Evolutionary conservation across 2,329 filamentous ascomycete genomes (phyloP).

Genomic region (Penicillium sp.): DNA sequence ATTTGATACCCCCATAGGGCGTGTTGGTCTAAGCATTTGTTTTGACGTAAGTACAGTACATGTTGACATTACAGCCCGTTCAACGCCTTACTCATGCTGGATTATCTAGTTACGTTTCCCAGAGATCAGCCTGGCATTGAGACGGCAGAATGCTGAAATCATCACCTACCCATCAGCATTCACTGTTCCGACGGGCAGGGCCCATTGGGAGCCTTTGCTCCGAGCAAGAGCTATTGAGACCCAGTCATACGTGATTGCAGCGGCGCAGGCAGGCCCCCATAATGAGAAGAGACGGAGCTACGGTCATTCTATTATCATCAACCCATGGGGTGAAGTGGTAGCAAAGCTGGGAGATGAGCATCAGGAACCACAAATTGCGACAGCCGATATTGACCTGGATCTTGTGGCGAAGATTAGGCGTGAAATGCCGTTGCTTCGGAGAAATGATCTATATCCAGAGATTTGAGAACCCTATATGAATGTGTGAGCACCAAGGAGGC

Average conservation of each 20-base stretch:
- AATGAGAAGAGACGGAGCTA: conserved; percentile 78
- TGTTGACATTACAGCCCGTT: neutral
- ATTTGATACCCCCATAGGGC: conserved; percentile 70
- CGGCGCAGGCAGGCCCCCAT: conserved; percentile 75
- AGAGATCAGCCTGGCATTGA: conserved; percentile 68
- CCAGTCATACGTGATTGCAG: conserved; percentile 81
- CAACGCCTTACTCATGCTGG: neutral
- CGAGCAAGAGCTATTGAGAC: conserved; percentile 82
- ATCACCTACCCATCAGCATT: conserved; percentile 89
- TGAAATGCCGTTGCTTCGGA: conserved; percentile 57
- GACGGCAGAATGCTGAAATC: conserved; percentile 66
- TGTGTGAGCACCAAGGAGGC: neutral
- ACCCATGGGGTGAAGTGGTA: conserved; percentile 79
- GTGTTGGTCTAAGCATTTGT: conserved; percentile 78
- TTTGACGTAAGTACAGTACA: conserved; percentile 62
- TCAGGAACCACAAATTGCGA: conserved; percentile 47
- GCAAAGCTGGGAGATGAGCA: conserved; percentile 56
- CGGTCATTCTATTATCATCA: conserved; percentile 79
- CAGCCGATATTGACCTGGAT: conserved; percentile 55
- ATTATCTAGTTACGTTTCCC: conserved; percentile 67
- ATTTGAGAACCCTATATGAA: conserved; percentile 17
- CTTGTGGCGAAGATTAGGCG: conserved; percentile 52
- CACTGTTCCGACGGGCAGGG: conserved; percentile 76
- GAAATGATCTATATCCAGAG: conserved; percentile 52
- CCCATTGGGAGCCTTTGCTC: conserved; percentile 81